Evolutionary conservation across 2,329 filamentous ascomycete species (phyloP), one percentile per base, ranked within the genome.

Genomic region (Colletotrichum karsti): DNA sequence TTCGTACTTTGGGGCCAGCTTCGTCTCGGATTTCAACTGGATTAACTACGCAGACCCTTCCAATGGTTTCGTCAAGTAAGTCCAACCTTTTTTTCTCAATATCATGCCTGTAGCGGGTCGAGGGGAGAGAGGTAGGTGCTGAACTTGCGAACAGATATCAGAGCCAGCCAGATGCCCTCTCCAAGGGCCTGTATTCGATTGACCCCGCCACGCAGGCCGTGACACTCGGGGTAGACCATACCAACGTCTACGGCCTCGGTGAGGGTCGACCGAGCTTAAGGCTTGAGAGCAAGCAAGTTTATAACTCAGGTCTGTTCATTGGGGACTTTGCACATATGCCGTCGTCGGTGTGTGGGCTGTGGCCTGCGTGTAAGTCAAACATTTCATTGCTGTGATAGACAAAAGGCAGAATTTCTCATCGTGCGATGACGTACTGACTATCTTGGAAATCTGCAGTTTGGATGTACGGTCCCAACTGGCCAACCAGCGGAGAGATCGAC

Each of bases 311-410:
- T 1, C 85, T 94, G 9, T 89, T 94, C 72, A 89, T 94, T 55
- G 83, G 91, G 22, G 92, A 94, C 75, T 86, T 94, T 57, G 83
- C 84, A 18, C 92, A 94, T 72, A 94, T 94, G 91, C 91, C 92
- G 3, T 85, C 84, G 2, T 89, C 89, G 2, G 82, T 88, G 56
- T 94, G 92, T 71, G 92, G 92, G 22, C 85, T 88, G 22, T 94
- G 92, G 92, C 92, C 92, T 60, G 90, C 91, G 78, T 93, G 86
- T 90, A 80, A 77, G 81, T 78, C 28, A 13, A 35, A 35, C 10
- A 35, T 9, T 7, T 50, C 24, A n/a, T 30, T 50, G 13, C 8
- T 9, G 7, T 13, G 7, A n/a, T 12, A 24, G 35, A 30, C 20
- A n/a, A n/a, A n/a, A n/a, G 30, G 12, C 7, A n/a, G 22, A 24